Conservation (phyloP, 2,329 filamentous ascomycete genomes). For the Byssothecium circinans region DNA sequence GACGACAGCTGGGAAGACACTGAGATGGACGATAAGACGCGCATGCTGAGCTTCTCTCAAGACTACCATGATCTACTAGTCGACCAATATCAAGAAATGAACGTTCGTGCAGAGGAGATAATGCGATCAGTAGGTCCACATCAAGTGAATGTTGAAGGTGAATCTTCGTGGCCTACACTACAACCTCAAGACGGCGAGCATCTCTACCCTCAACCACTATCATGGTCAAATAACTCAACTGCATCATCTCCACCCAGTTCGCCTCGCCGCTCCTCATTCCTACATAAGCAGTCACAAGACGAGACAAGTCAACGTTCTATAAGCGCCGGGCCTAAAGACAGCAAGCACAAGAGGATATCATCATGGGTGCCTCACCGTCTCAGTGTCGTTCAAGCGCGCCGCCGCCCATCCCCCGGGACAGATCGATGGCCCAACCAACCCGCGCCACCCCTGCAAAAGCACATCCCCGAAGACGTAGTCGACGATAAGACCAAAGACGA, state of each 20-base stretch:
- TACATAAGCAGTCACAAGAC: conserved; percentile 3
- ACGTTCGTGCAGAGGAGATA: conserved; percentile 11
- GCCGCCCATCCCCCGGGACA: neutral
- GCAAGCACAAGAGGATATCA: conserved; percentile 13
- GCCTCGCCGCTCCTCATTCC: neutral
- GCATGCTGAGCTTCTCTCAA: conserved; percentile 30
- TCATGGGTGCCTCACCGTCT: conserved; percentile 21
- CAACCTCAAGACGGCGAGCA: conserved; percentile 12
- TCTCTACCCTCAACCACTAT: neutral
- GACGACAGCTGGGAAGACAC: conserved; percentile 21
- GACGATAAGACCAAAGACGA: conserved; percentile 8
- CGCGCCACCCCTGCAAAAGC: conserved; percentile 1
- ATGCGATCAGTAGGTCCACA: conserved; percentile 3
- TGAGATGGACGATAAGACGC: conserved; percentile 22
- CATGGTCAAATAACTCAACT: neutral
- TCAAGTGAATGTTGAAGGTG: conserved; percentile 2
- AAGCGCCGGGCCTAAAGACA: conserved; percentile 2
- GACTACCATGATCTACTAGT: conserved; percentile 34
- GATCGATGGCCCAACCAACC: neutral
- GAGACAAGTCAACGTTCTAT: neutral
- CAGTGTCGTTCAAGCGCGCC: conserved; percentile 1
- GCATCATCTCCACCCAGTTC: neutral
- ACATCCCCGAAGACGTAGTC: neutral
- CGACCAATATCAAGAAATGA: conserved; percentile 26
- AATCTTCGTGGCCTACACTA: neutral